These are phyloP conservation scores for Cadophora malorum DNA, from an alignment of 2,329 filamentous ascomycete genomes.

Conservation along the genomic window DNA sequence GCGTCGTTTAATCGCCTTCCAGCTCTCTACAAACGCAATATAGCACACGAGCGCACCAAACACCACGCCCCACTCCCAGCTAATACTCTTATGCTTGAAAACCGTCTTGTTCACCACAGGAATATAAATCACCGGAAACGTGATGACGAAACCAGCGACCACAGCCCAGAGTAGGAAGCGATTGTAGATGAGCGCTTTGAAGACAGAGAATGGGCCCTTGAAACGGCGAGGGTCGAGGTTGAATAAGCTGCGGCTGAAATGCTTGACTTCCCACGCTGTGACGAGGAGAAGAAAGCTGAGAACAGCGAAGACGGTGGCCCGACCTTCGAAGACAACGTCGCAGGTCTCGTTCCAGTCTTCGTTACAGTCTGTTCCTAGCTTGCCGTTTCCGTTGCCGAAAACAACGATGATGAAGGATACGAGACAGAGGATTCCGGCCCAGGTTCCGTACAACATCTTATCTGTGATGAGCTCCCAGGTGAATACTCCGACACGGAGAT, in stretches of 20 bases:
- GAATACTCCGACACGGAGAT: constrained; percentile 65
- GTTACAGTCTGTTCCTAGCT: constrained; percentile 65
- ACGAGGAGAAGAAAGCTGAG: constrained; percentile 72
- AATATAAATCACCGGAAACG: constrained; percentile 71
- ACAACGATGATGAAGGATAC: constrained; percentile 65
- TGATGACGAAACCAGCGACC: constrained; percentile 62
- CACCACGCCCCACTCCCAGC: constrained; percentile 77
- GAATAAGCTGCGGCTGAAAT: constrained; percentile 73
- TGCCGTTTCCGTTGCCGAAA: constrained; percentile 59
- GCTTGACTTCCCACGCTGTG: constrained; percentile 76
- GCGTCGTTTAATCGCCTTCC: constrained; percentile 71
- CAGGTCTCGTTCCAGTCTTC: constrained; percentile 57
- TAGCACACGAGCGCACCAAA: constrained; percentile 64
- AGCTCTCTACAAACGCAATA: constrained; percentile 67
- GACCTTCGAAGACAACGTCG: constrained; percentile 65
- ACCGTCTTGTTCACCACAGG: constrained; percentile 69
- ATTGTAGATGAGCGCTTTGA: constrained; percentile 71
- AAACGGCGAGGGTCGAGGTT: constrained; percentile 64
- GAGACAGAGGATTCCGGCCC: constrained; percentile 68
- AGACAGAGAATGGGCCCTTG: constrained; percentile 56
- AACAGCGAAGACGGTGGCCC: constrained; percentile 72
- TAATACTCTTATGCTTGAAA: constrained; percentile 72
- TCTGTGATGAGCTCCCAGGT: constrained; percentile 69
- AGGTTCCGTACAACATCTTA: constrained; percentile 69
- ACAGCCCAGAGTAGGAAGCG: constrained; percentile 71